Conservation (phyloP, 2,329 filamentous ascomycete species). For the Conoideocrella luteorostrata region DNA sequence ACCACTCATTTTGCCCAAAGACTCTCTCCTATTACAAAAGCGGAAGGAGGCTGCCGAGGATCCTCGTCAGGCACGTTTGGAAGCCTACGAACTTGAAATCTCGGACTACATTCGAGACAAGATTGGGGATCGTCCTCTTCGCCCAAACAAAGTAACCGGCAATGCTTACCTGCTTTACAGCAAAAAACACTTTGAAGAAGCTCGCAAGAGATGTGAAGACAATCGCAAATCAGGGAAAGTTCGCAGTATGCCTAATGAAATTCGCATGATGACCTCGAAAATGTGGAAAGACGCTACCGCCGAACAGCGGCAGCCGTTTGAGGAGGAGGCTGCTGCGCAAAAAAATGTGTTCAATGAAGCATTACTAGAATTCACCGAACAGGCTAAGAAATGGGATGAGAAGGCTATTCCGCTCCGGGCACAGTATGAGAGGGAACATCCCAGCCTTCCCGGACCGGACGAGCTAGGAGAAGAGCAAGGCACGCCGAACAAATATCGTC, state of each 20-base stretch:
- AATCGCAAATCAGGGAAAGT: slow-evolving; percentile 56
- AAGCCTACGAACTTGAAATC: slow-evolving; percentile 50
- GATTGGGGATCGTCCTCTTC: slow-evolving; percentile 69
- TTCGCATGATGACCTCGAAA: slow-evolving; percentile 76
- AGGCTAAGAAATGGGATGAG: slow-evolving; percentile 65
- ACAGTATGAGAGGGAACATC: slow-evolving; percentile 48
- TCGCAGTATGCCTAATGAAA: slow-evolving; percentile 67
- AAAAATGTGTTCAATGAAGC: slow-evolving; percentile 58
- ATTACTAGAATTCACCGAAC: slow-evolving; percentile 52
- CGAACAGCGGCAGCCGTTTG: slow-evolving; percentile 69
- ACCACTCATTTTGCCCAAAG: slow-evolving; percentile 66
- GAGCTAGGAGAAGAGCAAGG: slow-evolving; percentile 16
- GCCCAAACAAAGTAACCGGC: slow-evolving; percentile 65
- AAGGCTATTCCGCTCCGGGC: slow-evolving; percentile 50
- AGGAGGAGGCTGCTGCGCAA: slow-evolving; percentile 65
- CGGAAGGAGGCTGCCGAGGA: slow-evolving; percentile 47
- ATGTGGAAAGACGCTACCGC: slow-evolving; percentile 79
- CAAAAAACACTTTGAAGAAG: slow-evolving; percentile 65
- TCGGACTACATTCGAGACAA: slow-evolving; percentile 44
- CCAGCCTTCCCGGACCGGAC: slow-evolving; percentile 22
- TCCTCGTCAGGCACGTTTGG: slow-evolving; percentile 44
- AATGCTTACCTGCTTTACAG: slow-evolving; percentile 90
- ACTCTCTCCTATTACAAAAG: slow-evolving; percentile 45
- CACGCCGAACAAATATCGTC: slow-evolving; percentile 25
- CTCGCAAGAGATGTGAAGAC: slow-evolving; percentile 55